Conservation (phyloP, 2,329 filamentous ascomycete species). For the Fusarium brevicatenulatum region DNA sequence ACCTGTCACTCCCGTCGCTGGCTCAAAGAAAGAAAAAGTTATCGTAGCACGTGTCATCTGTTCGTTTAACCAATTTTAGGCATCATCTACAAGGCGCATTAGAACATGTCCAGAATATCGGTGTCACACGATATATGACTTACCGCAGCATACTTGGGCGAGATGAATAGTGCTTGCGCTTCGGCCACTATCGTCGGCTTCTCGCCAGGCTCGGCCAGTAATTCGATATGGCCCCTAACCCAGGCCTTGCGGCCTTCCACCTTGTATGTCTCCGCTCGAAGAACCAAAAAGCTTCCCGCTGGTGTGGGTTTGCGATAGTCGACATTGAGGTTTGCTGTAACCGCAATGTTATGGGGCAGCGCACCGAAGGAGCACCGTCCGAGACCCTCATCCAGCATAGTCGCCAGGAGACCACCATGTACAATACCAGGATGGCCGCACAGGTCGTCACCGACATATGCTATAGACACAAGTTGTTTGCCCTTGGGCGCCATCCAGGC, state of each 20-base stretch:
- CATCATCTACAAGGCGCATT: constrained; percentile 45
- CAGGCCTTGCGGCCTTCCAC: constrained; percentile 94
- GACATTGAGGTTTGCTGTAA: constrained; percentile 86
- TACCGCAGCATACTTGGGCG: constrained; percentile 84
- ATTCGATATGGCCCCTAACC: constrained; percentile 89
- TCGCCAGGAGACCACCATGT: constrained; percentile 91
- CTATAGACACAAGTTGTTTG: constrained; percentile 75
- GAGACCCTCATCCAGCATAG: constrained; percentile 89
- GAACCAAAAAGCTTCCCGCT: constrained; percentile 79
- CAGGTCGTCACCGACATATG: constrained; percentile 80
- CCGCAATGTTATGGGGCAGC: constrained; percentile 83
- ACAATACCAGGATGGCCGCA: constrained; percentile 92
- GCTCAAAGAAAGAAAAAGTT: constrained; percentile 11
- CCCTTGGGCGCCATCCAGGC: constrained; percentile 78
- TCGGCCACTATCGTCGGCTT: constrained; percentile 77
- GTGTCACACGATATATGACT: constrained; percentile 47
- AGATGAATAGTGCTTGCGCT: constrained; percentile 87
- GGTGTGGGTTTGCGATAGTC: constrained; percentile 85
- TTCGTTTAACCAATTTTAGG: constrained; percentile 41
- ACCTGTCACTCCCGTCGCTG: constrained; percentile 23
- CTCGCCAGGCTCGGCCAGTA: constrained; percentile 70
- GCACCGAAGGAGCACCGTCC: constrained; percentile 89
- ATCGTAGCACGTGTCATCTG: constrained; percentile 18
- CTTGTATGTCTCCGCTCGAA: constrained; percentile 82
- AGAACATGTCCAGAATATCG: not conserved